Evolutionary conservation across 805 yeast genomes (phyloP), one percentile per base, ranked within the genome.

Genomic region (Candida sakaeoensis): DNA sequence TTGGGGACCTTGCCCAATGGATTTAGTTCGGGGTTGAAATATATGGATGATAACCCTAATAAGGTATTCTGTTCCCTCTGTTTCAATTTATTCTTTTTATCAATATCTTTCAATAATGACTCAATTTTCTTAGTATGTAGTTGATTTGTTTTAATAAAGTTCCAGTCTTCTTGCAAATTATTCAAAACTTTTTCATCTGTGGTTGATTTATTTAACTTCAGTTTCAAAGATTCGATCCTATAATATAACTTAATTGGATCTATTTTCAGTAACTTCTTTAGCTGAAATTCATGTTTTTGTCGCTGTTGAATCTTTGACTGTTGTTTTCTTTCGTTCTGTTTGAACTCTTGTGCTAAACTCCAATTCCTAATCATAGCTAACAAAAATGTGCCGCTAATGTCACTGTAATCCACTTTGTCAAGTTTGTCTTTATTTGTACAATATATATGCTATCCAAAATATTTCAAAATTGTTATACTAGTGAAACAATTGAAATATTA

Each of bases 21-120:
- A 44, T 82, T 82, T 63, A 83, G 70, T 45, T 81, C 85, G 4
- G 82, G 79, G 48, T 82, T 82, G 55, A 76, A 80, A 52, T 74
- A 82, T 1, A 79, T 63, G 6, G 85, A 79, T 27, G 66, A 58
- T 21, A 48, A 51, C 2, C 80, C 82, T 49, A 75, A 58, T 7
- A 63, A 57, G 37, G 52, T 64, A 44, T 42, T 49, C n/a, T 40
- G 44, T 33, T 41, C 52, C 29, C 39, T 41, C 23, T 42, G 42
- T 30, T 47, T 43, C 24, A 50, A 45, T 23, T 41, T 39, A 30
- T 52, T 48, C 24, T 53, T 49, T 28, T 39, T 32, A 35, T 57
- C 52, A 18, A 49, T 23, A 35, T 45, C 44, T 32, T 43, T 54
- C 19, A 64, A 39, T 34, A 64, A 57, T 2, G 45, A 29, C 5